These are phyloP conservation scores for Ciborinia camelliae DNA, from an alignment of 2,329 filamentous ascomycete species.

Conservation along the genomic window DNA sequence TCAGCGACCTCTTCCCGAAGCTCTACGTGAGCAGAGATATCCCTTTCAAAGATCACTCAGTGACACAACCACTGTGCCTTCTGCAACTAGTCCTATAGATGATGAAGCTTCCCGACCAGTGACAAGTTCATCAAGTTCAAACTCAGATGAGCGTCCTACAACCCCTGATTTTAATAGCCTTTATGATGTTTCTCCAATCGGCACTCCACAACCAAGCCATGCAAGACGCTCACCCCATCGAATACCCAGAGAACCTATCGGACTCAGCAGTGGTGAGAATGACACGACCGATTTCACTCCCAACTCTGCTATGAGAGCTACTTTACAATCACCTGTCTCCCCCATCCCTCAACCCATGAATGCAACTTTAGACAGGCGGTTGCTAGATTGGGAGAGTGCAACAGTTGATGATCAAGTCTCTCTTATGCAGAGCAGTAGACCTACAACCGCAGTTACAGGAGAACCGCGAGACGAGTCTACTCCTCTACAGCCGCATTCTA, in stretches of 20 bases:
- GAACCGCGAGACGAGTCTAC: not conserved
- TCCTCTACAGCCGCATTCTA: not conserved
- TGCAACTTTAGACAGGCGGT: conserved; percentile 19
- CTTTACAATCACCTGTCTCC: conserved; percentile 28
- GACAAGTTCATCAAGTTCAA: conserved; percentile 35
- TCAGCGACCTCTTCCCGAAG: conserved; percentile 29
- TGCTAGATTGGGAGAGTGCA: conserved; percentile 24
- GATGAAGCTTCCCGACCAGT: conserved; percentile 35
- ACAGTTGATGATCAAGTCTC: conserved; percentile 15
- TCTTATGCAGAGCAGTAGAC: conserved; percentile 16
- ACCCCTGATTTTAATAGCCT: conserved; percentile 33
- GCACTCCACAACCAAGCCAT: conserved; percentile 30
- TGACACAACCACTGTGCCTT: conserved; percentile 38
- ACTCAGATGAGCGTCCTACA: conserved; percentile 7
- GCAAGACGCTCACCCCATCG: conserved; percentile 20
- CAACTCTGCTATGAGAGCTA: conserved; percentile 26
- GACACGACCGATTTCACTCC: conserved; percentile 14
- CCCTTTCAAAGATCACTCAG: conserved; percentile 40
- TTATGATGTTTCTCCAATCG: conserved; percentile 38
- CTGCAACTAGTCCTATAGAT: conserved; percentile 27
- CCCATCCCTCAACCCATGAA: conserved; percentile 29
- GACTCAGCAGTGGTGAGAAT: conserved; percentile 18
- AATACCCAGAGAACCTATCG: conserved; percentile 32
- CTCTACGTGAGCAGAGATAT: conserved; percentile 28
- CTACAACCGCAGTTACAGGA: conserved; percentile 3